Evolutionary conservation across 345 rosid species (phyloP).

Genomic region (Lumnitzera racemosa): DNA sequence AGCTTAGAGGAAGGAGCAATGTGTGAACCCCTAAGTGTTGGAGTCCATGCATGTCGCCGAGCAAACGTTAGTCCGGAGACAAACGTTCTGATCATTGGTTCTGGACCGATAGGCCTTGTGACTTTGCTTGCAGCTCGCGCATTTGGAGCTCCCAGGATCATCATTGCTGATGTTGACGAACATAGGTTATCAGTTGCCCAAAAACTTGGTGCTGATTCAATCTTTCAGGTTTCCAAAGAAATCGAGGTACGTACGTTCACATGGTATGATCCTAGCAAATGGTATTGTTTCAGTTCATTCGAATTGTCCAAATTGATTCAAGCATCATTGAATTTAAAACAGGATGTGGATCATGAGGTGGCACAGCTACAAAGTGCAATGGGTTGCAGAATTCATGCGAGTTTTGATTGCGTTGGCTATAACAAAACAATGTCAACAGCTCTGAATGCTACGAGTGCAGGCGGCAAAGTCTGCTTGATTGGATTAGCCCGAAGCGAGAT

Average conservation of each 20-base stretch:
- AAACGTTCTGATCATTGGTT: constrained; percentile 64
- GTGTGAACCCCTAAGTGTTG: constrained; percentile 94
- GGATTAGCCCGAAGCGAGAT: constrained; percentile 70
- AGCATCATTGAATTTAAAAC: constrained; percentile 3
- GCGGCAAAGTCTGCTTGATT: constrained; percentile 90
- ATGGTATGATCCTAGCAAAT: too few species aligned
- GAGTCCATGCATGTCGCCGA: constrained; percentile 89
- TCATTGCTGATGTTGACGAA: constrained; percentile 75
- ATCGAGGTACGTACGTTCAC: constrained; percentile 33
- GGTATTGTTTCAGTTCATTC: too few species aligned
- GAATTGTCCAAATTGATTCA: too few species aligned
- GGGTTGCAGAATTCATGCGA: constrained; percentile 59
- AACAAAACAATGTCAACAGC: constrained; percentile 88
- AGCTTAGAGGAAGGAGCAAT: constrained; percentile 96
- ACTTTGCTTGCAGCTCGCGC: constrained; percentile 86
- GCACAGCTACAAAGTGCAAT: constrained; percentile 46
- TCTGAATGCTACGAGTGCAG: constrained; percentile 58
- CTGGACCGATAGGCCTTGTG: constrained; percentile 95
- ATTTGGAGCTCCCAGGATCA: constrained; percentile 73
- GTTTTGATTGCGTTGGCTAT: constrained; percentile 87
- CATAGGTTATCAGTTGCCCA: constrained; percentile 65
- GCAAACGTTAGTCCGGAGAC: constrained; percentile 73
- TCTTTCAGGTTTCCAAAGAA: constrained; percentile 56
- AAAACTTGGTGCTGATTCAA: constrained; percentile 58
- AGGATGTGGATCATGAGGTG: constrained; percentile 67